Evolutionary conservation across 2,329 filamentous ascomycete species (phyloP).

Genomic region (Teratosphaeria viscida): DNA sequence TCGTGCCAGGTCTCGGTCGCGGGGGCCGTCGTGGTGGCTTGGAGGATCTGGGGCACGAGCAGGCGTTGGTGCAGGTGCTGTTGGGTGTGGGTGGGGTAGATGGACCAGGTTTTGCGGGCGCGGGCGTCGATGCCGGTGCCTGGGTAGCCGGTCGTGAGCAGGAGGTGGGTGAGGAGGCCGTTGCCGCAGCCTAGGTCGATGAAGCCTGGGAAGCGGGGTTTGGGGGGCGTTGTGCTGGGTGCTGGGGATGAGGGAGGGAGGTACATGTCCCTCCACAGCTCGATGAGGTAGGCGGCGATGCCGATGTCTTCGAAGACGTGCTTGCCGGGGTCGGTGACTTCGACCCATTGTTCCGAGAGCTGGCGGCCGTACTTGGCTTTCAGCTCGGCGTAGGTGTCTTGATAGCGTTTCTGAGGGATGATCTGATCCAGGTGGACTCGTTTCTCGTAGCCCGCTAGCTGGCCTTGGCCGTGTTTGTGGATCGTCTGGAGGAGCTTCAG

Average conservation of each 20-base stretch:
- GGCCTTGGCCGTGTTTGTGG: slow-evolving; percentile 63
- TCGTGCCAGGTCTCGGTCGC: slow-evolving; percentile 14
- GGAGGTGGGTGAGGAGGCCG: slow-evolving; percentile 74
- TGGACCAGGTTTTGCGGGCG: slow-evolving; percentile 71
- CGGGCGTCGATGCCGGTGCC: slow-evolving; percentile 92
- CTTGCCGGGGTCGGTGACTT: slow-evolving; percentile 77
- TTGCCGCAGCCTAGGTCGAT: slow-evolving; percentile 96
- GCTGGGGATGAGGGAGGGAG: slow-evolving; percentile 3
- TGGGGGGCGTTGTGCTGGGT: not conserved
- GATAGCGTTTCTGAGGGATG: slow-evolving; percentile 64
- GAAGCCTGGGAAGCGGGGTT: slow-evolving; percentile 64
- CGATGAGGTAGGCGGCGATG: slow-evolving; percentile 85
- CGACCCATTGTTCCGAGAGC: slow-evolving; percentile 69
- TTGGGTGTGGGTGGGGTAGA: slow-evolving; percentile 48
- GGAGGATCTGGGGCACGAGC: slow-evolving; percentile 46
- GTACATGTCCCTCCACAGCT: slow-evolving; percentile 86
- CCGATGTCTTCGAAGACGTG: slow-evolving; percentile 91
- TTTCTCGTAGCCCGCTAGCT: slow-evolving; percentile 60
- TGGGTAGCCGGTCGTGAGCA: slow-evolving; percentile 66
- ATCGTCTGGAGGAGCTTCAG: slow-evolving; percentile 57
- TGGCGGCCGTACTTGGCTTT: slow-evolving; percentile 67
- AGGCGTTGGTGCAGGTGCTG: slow-evolving; percentile 47
- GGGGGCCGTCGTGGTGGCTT: not conserved
- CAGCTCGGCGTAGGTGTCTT: slow-evolving; percentile 70
- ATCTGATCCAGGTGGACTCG: slow-evolving; percentile 74